phyloP scores from a whole-genome alignment of 2,329 filamentous ascomycete species.

The Trichocomaceae sp. region DNA sequence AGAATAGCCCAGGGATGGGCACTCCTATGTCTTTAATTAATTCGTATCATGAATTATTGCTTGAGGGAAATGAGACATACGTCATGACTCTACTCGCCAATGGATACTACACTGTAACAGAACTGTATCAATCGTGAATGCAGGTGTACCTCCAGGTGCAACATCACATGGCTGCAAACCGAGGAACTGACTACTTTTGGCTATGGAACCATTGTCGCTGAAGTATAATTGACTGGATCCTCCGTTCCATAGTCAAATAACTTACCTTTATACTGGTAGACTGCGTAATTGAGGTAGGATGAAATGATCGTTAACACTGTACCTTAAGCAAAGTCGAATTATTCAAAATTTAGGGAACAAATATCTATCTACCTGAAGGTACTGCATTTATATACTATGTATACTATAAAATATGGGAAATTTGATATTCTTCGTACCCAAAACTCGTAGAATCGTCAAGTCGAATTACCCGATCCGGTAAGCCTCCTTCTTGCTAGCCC shows the following conservation, averaged over 20 bases:
- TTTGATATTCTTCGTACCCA: neutral
- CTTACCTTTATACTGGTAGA: neutral
- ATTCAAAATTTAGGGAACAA: neutral
- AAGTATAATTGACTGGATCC: neutral
- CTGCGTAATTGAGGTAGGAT: neutral
- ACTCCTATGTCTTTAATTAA: neutral
- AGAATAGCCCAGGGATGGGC: neutral
- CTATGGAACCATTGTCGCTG: neutral
- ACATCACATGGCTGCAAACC: neutral
- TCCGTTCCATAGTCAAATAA: neutral
- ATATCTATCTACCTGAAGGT: neutral
- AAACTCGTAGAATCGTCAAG: neutral
- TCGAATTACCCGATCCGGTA: neutral
- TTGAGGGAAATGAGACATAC: neutral
- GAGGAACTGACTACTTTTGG: neutral
- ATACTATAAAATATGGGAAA: neutral
- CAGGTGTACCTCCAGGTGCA: neutral
- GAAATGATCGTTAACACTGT: neutral
- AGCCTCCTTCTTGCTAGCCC: neutral
- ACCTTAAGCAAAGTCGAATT: neutral
- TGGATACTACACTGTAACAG: neutral
- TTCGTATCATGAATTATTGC: neutral
- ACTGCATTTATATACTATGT: neutral
- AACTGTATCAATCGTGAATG: neutral
- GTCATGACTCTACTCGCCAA: slow-evolving; percentile 1